A percentile compares a stretch with the other conserved stretches of the same genome.
phyloP scores from a whole-genome alignment of 2,329 filamentous ascomycete species.

The Penicillium fuscoglaucum region DNA sequence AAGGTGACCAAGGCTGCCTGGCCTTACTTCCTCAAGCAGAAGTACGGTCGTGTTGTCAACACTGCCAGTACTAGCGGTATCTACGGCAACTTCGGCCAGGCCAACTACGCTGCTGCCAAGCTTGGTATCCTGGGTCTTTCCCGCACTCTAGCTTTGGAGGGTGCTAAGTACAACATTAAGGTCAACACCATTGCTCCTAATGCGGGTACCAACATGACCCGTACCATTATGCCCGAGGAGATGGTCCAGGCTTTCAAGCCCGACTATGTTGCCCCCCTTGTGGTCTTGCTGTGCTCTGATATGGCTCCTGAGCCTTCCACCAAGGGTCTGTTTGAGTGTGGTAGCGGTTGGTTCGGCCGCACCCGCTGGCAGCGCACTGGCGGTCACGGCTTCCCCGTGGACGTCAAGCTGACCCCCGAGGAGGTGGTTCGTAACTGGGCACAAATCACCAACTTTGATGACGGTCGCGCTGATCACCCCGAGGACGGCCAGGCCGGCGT shows the following conservation, averaged over 20 bases:
- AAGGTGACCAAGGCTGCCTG: slow-evolving; percentile 96
- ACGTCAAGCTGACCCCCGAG: slow-evolving; percentile 81
- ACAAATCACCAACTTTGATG: slow-evolving; percentile 81
- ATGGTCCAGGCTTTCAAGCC: slow-evolving; percentile 99
- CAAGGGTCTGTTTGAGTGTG: slow-evolving; percentile 88
- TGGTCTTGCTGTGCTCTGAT: slow-evolving; percentile 83
- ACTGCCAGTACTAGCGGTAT: slow-evolving; percentile 96
- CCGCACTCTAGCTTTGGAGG: slow-evolving; percentile 86
- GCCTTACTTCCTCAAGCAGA: slow-evolving; percentile 97
- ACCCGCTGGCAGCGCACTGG: slow-evolving; percentile 94
- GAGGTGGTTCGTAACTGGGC: slow-evolving; percentile 74
- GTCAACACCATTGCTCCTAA: slow-evolving; percentile 99
- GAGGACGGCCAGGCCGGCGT: slow-evolving; percentile 73
- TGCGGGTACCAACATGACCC: slow-evolving; percentile 92
- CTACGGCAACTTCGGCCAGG: slow-evolving; percentile 98
- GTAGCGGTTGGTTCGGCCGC: slow-evolving; percentile 86
- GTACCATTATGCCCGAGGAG: slow-evolving; percentile 91
- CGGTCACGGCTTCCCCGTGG: slow-evolving; percentile 87
- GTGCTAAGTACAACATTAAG: slow-evolving; percentile 94
- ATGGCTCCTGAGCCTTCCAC: slow-evolving; percentile 80
- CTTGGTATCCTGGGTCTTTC: slow-evolving; percentile 93
- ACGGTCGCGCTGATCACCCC: slow-evolving; percentile 83
- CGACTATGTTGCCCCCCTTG: slow-evolving; percentile 92
- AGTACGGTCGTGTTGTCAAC: slow-evolving; percentile 96
- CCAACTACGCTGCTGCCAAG: slow-evolving; percentile 94